Evolutionary conservation across 2,329 filamentous ascomycete species (phyloP).

Genomic region (Cercospora sp.): DNA sequence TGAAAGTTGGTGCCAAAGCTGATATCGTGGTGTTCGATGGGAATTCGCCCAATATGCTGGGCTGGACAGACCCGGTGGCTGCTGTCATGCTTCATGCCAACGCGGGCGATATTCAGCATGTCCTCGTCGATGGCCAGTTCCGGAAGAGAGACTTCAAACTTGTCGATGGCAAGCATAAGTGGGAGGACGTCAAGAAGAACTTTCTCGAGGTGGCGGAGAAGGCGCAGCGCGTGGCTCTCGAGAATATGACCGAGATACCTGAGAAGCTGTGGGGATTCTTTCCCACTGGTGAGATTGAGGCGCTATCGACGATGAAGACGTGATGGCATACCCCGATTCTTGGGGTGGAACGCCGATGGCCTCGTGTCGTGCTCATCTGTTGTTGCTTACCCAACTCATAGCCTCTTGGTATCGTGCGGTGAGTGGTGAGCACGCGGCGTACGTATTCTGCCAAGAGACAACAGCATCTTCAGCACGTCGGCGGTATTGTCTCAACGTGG

Average conservation of each 20-base stretch:
- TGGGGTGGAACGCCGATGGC: background rate
- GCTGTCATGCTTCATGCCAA: slow-evolving; percentile 58
- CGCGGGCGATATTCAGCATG: slow-evolving; percentile 54
- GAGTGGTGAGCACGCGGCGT: background rate
- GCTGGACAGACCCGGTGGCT: slow-evolving; percentile 58
- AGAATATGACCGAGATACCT: slow-evolving; percentile 3
- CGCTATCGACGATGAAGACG: slow-evolving; percentile 32
- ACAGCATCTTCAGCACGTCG: background rate
- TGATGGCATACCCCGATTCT: background rate
- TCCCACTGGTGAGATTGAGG: slow-evolving; percentile 12
- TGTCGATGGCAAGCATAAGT: slow-evolving; percentile 7
- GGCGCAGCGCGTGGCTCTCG: slow-evolving; percentile 11
- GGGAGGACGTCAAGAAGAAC: slow-evolving; percentile 16
- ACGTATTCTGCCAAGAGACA: background rate
- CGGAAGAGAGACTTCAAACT: slow-evolving; percentile 47
- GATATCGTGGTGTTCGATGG: slow-evolving; percentile 58
- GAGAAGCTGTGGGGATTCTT: slow-evolving; percentile 21
- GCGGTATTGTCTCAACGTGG: background rate
- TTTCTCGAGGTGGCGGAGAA: slow-evolving; percentile 19
- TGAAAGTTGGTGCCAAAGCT: slow-evolving; percentile 54
- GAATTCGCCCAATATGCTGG: slow-evolving; percentile 51
- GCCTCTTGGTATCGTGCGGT: background rate
- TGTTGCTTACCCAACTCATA: background rate
- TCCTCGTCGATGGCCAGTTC: slow-evolving; percentile 53
- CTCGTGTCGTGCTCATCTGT: background rate